Evolutionary conservation across 192 early-diverging fungal species (phyloP), one percentile per base, ranked within the genome.

Genomic region (Backusella macrospora): DNA sequence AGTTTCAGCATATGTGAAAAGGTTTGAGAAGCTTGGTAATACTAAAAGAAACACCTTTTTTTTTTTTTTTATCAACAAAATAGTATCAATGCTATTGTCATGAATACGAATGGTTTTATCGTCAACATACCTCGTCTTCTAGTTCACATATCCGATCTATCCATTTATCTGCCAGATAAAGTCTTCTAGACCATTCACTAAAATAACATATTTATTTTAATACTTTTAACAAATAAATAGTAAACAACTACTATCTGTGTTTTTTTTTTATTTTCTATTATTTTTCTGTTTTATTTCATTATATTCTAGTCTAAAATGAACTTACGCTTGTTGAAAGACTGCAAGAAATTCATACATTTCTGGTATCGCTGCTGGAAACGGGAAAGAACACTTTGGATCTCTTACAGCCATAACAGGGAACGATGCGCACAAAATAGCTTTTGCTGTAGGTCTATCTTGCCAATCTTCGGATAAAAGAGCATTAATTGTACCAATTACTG

Each of bases 311-410:
- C 2, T 34, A 34, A 34, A 34, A 38, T 43, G 42, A 34, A 47
- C 77, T 73, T 83, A 89, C 85, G 80, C 81, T 47, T 68, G 48
- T 49, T 86, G 80, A 67, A 89, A 87, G 49, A 77, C 77, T 0
- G 88, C 82, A 44, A 87, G 62, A 63, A 84, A 89, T 6, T 87
- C 86, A 63, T 89, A 89, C 66, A 89, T 85, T 59, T 89, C 88
- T 0, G 85, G 78, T 42, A 89, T 80, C 37, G 80, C 62, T 10
- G 76, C 71, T 7, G 80, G 81, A 45, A 89, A 77, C 44, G 85
- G 86, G 42, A 85, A 77, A 5, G 84, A 77, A 15, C 76, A 77
- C 5, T 55, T 69, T 5, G 82, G 76, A 15, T 85, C 81, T 37
- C 76, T 71, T 9, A 81, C 40, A 6, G 81, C 78, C 47, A 83